Evolutionary conservation across 805 yeast species (phyloP).

Genomic region (Dipodascus albidus): DNA sequence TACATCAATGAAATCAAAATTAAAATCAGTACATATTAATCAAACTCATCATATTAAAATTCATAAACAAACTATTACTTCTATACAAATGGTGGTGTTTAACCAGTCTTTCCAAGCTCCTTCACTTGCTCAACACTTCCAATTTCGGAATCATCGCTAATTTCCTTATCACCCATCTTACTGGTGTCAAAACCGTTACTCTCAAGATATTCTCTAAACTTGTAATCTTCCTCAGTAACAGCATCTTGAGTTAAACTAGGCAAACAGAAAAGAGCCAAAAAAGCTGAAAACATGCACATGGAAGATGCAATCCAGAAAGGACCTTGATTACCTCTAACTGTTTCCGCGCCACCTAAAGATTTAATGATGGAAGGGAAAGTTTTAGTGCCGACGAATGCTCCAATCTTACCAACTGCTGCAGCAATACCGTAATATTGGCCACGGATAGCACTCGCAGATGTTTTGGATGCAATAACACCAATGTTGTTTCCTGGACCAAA

Average conservation of each 20-base stretch:
- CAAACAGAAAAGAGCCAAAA: slow-evolving; percentile 54
- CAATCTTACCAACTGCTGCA: slow-evolving; percentile 85
- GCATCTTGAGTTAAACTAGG: slow-evolving; percentile 82
- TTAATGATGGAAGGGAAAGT: slow-evolving; percentile 73
- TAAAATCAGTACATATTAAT: too few relatives aligned
- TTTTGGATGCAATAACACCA: slow-evolving; percentile 79
- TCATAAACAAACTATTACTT: too few relatives aligned
- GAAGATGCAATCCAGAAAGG: slow-evolving; percentile 78
- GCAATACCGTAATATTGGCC: slow-evolving; percentile 87
- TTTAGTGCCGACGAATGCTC: slow-evolving; percentile 86
- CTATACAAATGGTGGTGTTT: not conserved
- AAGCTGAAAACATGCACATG: slow-evolving; percentile 61
- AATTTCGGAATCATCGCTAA: not conserved
- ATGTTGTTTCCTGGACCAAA: slow-evolving; percentile 91
- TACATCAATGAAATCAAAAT: too few relatives aligned
- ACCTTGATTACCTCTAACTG: slow-evolving; percentile 49
- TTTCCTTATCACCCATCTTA: slow-evolving; percentile 36
- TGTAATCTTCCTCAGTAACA: slow-evolving; percentile 63
- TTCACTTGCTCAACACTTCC: not conserved
- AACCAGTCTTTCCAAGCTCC: not conserved
- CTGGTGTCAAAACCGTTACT: slow-evolving; percentile 60
- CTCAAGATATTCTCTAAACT: slow-evolving; percentile 55
- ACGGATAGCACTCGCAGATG: slow-evolving; percentile 76
- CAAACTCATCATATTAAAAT: too few relatives aligned
- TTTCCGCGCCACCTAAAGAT: slow-evolving; percentile 39